Percentiles rank a stretch among this genome's conserved stretches.
phyloP scores from a whole-genome alignment of 1,139 yeast genomes.

The Hansenula anomala region DNA sequence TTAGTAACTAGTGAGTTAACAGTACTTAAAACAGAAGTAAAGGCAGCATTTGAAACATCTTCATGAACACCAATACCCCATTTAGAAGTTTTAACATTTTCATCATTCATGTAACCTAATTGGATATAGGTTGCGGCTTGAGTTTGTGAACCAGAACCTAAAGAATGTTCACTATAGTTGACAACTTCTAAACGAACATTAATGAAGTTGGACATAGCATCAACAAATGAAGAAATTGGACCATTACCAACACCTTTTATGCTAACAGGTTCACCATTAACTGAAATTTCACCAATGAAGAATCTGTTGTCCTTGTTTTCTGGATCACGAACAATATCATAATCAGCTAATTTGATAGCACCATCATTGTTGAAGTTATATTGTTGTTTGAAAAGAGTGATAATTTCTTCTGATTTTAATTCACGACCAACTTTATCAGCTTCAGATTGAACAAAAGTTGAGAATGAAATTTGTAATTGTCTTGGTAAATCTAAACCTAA shows the following conservation, averaged over 20 bases:
- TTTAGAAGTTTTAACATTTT: constrained; percentile 42
- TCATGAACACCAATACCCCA: constrained; percentile 97
- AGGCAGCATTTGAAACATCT: constrained; percentile 89
- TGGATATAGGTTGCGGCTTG: constrained; percentile 90
- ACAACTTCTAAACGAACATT: constrained; percentile 65
- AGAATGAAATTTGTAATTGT: constrained; percentile 84
- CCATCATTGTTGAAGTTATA: constrained; percentile 57
- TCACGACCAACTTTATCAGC: constrained; percentile 88
- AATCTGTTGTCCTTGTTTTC: constrained; percentile 39
- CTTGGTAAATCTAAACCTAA: constrained; percentile 92
- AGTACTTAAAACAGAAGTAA: constrained; percentile 73
- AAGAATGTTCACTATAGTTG: constrained; percentile 86
- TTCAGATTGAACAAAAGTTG: constrained; percentile 71
- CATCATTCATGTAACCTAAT: constrained; percentile 40
- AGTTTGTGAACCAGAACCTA: constrained; percentile 81
- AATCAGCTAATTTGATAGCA: constrained; percentile 46
- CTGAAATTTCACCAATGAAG: constrained; percentile 42
- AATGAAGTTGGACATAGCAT: constrained; percentile 63
- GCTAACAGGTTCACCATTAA: constrained; percentile 41
- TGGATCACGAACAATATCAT: constrained; percentile 34
- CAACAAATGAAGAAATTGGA: constrained; percentile 86
- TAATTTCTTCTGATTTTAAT: constrained; percentile 71
- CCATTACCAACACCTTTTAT: constrained; percentile 86
- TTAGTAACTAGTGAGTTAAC: constrained; percentile 43
- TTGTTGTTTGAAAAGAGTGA: constrained; percentile 64